Evolutionary conservation across 495 filamentous ascomycete species (phyloP).

Genomic region (Rostrohypoxylon terebratum): DNA sequence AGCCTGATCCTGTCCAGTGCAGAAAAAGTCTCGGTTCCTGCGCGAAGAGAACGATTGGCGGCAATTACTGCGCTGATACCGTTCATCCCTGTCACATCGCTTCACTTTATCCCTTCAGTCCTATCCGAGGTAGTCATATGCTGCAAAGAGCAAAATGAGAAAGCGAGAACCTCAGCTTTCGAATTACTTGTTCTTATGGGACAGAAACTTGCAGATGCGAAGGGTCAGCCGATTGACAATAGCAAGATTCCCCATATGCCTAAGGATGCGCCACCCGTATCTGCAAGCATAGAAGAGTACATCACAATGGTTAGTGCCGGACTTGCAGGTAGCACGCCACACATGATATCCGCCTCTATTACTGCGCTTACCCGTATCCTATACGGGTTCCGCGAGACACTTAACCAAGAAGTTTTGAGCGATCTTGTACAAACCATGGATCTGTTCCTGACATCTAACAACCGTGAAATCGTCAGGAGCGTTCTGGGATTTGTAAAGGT

Average conservation of each 20-base stretch:
- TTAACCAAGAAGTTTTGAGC: constrained; percentile 66
- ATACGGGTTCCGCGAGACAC: constrained; percentile 80
- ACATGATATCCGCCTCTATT: constrained; percentile 95
- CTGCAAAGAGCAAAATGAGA: constrained; percentile 97
- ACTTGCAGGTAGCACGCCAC: constrained; percentile 87
- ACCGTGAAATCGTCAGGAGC: constrained; percentile 92
- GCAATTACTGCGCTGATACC: constrained; percentile 83
- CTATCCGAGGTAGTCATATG: constrained; percentile 93
- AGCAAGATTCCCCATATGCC: constrained; percentile 87
- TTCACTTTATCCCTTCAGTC: constrained; percentile 92
- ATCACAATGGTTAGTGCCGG: constrained; percentile 98
- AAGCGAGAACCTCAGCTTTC: constrained; percentile 87
- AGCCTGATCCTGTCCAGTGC: constrained; percentile 77
- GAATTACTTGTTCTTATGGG: constrained; percentile 91
- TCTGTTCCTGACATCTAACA: constrained; percentile 92
- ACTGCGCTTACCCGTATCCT: constrained; percentile 91
- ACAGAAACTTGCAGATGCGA: constrained; percentile 72
- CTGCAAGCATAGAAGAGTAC: constrained; percentile 89
- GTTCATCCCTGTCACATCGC: constrained; percentile 75
- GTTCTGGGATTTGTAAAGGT: constrained; percentile 98
- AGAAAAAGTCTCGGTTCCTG: constrained; percentile 85
- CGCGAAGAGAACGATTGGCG: constrained; percentile 83
- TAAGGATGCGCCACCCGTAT: constrained; percentile 76
- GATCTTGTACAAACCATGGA: constrained; percentile 93
- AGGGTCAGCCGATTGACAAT: constrained; percentile 82